phyloP scores from a whole-genome alignment of 2,329 filamentous ascomycete genomes.

The Tolypocladium amazonense region DNA sequence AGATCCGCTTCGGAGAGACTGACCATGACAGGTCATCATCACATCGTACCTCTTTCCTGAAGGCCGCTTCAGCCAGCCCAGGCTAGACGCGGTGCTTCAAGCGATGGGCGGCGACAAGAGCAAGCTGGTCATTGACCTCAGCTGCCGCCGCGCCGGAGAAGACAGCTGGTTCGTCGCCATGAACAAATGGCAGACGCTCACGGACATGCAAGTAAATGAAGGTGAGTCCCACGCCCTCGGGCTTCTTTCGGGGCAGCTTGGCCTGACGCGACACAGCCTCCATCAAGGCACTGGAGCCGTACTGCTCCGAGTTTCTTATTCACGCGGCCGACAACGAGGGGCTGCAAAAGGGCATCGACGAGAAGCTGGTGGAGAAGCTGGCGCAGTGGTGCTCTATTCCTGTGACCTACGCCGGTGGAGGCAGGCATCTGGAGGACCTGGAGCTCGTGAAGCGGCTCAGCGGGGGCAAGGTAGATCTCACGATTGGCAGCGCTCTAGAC shows the following conservation, averaged over 20 bases:
- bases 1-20: background rate
- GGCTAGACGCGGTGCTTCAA: constrained; percentile 63
- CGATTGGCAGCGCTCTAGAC: constrained; percentile 91
- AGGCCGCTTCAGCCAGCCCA: constrained; percentile 67
- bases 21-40: constrained; percentile 69
- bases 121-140: constrained; percentile 90
- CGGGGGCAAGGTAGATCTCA: constrained; percentile 75
- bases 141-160: constrained; percentile 65
- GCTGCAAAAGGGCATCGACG: constrained; percentile 82
- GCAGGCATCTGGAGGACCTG: constrained; percentile 69
- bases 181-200: constrained; percentile 98
- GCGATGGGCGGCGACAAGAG: constrained; percentile 63
- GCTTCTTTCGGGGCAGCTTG: background rate
- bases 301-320: constrained; percentile 93
- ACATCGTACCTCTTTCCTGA: constrained; percentile 90
- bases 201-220: constrained; percentile 86
- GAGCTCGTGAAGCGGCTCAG: constrained; percentile 73
- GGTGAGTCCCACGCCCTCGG: constrained; percentile 37
- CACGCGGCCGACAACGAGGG: constrained; percentile 97
- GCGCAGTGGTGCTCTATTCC: constrained; percentile 84
- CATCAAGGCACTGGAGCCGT: constrained; percentile 72
- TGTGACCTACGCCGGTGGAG: constrained; percentile 95
- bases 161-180: constrained; percentile 92
- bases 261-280: constrained; percentile 46
- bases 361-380: constrained; percentile 65